Conservation (phyloP, 2,329 filamentous ascomycete species). For the Fusarium drepaniforme region DNA sequence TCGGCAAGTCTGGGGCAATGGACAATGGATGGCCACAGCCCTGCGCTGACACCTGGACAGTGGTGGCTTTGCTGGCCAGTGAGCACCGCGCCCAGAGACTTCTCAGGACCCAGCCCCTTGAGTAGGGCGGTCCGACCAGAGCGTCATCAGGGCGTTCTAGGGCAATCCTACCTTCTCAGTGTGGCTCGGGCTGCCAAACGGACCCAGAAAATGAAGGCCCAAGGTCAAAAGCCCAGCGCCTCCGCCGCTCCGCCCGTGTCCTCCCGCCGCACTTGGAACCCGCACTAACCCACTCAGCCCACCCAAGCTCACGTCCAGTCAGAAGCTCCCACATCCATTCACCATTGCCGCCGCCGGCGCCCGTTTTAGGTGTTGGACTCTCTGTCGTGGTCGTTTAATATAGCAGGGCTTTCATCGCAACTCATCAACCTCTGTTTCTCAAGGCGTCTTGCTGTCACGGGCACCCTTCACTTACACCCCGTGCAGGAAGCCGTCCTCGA, state of each 20-base stretch:
- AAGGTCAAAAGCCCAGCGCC: conserved; percentile 34
- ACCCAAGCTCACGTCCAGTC: conserved; percentile 38
- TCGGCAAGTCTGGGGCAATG: conserved; percentile 41
- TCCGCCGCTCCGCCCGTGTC: conserved; percentile 39
- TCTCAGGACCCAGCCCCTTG: conserved; percentile 35
- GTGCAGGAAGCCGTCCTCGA: conserved; percentile 7
- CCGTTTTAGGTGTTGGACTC: conserved; percentile 35
- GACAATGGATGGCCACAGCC: conserved; percentile 35
- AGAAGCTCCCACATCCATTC: conserved; percentile 35
- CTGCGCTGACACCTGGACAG: conserved; percentile 37
- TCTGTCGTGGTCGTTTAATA: conserved; percentile 43
- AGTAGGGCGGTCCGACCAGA: conserved; percentile 33
- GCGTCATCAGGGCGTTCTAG: conserved; percentile 33
- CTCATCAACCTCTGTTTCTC: conserved; percentile 30
- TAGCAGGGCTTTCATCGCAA: conserved; percentile 39
- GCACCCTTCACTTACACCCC: conserved; percentile 31
- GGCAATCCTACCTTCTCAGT: conserved; percentile 28
- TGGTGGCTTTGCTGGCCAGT: conserved; percentile 42
- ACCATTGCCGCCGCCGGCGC: conserved; percentile 33
- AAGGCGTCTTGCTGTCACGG: conserved; percentile 30
- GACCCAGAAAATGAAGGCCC: conserved; percentile 34
- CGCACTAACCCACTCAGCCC: conserved; percentile 41
- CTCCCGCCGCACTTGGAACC: conserved; percentile 36
- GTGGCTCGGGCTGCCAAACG: conserved; percentile 39
- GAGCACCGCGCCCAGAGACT: conserved; percentile 34